phyloP scores from a whole-genome alignment of 2,329 filamentous ascomycete species.

The Sphaerulina musiva region DNA sequence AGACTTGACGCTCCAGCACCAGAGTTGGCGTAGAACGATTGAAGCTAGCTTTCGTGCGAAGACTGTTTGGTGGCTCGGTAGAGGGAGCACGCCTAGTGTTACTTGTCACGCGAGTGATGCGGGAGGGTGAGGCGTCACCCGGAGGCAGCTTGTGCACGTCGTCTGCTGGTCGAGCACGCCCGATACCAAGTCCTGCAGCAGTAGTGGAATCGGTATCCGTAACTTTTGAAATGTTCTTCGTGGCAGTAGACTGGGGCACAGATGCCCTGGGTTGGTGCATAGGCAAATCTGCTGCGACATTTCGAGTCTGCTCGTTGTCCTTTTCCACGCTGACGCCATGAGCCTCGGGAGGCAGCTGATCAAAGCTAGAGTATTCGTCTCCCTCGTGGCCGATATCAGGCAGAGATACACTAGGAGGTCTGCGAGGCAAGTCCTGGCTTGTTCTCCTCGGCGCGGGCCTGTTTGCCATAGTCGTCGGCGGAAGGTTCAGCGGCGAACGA shows the following conservation, averaged over 20 bases:
- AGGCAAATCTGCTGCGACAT: slow-evolving; percentile 72
- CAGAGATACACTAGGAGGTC: slow-evolving; percentile 67
- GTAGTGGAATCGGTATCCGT: slow-evolving; percentile 87
- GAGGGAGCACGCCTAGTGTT: slow-evolving; percentile 26
- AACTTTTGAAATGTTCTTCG: slow-evolving; percentile 72
- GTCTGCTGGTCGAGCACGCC: slow-evolving; percentile 51
- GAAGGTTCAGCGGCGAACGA: slow-evolving; percentile 76
- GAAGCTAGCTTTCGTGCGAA: slow-evolving; percentile 59
- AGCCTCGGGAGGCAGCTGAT: slow-evolving; percentile 35
- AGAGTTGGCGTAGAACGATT: slow-evolving; percentile 43
- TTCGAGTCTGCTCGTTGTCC: slow-evolving; percentile 47
- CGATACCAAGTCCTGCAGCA: slow-evolving; percentile 78
- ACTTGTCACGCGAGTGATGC: slow-evolving; percentile 25
- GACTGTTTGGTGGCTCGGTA: slow-evolving; percentile 43
- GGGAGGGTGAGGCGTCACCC: slow-evolving; percentile 18
- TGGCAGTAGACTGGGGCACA: slow-evolving; percentile 71
- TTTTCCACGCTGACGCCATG: slow-evolving; percentile 20
- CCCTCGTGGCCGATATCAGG: slow-evolving; percentile 80
- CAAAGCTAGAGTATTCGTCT: slow-evolving; percentile 69
- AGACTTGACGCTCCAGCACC: slow-evolving; percentile 35
- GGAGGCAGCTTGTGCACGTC: slow-evolving; percentile 37
- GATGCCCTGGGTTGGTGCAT: slow-evolving; percentile 86
- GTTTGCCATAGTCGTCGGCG: slow-evolving; percentile 43
- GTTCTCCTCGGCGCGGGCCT: slow-evolving; percentile 36
- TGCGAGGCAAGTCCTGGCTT: slow-evolving; percentile 48